Evolutionary conservation across 2,329 filamentous ascomycete genomes (phyloP), one percentile per base, ranked within the genome.

Genomic region (Ophiostoma perfectum): DNA sequence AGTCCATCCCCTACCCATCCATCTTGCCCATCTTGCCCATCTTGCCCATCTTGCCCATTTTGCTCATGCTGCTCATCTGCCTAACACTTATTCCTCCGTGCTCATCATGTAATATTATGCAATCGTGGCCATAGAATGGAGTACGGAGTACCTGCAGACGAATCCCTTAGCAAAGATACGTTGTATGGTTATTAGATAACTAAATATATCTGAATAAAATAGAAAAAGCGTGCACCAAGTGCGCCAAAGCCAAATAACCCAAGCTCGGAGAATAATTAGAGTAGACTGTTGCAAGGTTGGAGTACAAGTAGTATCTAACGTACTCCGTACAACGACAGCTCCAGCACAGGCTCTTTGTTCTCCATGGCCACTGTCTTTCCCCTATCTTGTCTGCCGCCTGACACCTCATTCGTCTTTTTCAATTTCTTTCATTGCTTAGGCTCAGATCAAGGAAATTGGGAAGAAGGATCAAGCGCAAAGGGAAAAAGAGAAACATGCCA

Each of bases 81-180:
- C 52, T 41, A 16, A 42, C 38, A 63, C 60, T 63, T 63, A 42
- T 14, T 42, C 38, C 60, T 63, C 60, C 60, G 60, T 41, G 60
- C 2, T 16, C 14, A 42, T 63, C 60, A 63, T 63, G 60, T 63
- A 42, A 63, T 41, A 63, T 63, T 11, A 18, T 4, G 14, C 47
- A 27, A 27, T 27, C 27, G 27, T 27, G 27, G 27, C 27, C 27
- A 27, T 27, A 2, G 27, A 27, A 27, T 27, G 27, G 27, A 27
- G 27, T 27, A 27, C 27, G 27, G 27, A 27, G 27, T 27, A 27
- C 27, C 27, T 27, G 27, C 27, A 27, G 27, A 55, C 49, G 7
- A 55, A 55, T 55, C 47, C 49, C 12, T 27, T 18, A 9, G 12
- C 5, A 14, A 55, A 8, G 42, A 4, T 9, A 55, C 49, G n/a